Percentiles rank a stretch among this genome's conserved stretches.
Evolutionary conservation across 2,329 filamentous ascomycete species (phyloP).

Genomic region (Phyllosticta citribraziliensis): DNA sequence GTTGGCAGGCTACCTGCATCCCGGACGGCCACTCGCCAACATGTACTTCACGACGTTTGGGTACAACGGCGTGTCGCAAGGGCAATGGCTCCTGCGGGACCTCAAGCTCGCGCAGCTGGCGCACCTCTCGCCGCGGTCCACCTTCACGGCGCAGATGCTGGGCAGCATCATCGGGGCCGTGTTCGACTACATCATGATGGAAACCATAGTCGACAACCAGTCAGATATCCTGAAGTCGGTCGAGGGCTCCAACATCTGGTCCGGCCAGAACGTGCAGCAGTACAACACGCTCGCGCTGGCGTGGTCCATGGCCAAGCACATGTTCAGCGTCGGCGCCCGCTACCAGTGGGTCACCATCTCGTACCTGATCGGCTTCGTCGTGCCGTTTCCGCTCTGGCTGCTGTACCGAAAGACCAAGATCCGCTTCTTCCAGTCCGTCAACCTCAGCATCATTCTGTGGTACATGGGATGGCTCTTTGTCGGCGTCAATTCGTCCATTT

Average conservation of each 20-base stretch:
- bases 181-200: slow-evolving; percentile 32
- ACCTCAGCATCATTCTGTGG: slow-evolving; percentile 34
- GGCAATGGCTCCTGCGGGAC: slow-evolving; percentile 14
- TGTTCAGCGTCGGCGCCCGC: slow-evolving; percentile 38
- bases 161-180: slow-evolving; percentile 15
- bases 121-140: slow-evolving; percentile 32
- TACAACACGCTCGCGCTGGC: slow-evolving; percentile 27
- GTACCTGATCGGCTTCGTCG: slow-evolving; percentile 28
- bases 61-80: slow-evolving; percentile 25
- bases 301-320: slow-evolving; percentile 12
- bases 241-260: slow-evolving; percentile 35
- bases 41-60: slow-evolving; percentile 35
- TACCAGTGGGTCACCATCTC: slow-evolving; percentile 25
- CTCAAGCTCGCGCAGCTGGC: slow-evolving; percentile 32
- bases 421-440: slow-evolving; percentile 28
- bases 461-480: slow-evolving; percentile 35
- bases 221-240: slow-evolving; percentile 28
- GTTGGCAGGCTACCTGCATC: slow-evolving; percentile 13
- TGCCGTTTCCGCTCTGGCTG: slow-evolving; percentile 25
- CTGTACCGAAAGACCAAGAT: neutral
- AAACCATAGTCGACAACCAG: slow-evolving; percentile 32
- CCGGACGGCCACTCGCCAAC: slow-evolving; percentile 27
- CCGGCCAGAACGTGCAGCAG: slow-evolving; percentile 34
- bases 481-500: slow-evolving; percentile 32
- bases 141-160: slow-evolving; percentile 34